phyloP scores from a whole-genome alignment of 2,329 filamentous ascomycete species.

The Aaosphaeria pasadenensis region DNA sequence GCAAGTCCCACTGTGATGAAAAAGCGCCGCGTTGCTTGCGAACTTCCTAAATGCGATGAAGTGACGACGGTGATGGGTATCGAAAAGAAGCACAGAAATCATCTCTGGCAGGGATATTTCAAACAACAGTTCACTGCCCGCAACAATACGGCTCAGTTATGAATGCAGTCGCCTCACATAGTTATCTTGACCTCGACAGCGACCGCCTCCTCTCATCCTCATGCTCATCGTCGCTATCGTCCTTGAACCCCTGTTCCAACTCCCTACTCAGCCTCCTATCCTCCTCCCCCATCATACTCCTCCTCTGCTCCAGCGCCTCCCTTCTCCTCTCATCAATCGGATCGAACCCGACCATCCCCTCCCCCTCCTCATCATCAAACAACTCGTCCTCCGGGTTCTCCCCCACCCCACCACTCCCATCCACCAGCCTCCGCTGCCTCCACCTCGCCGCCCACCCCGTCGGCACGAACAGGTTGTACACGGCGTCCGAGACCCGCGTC shows the following conservation, averaged over 20 bases:
- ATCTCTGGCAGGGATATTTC: too few relatives aligned
- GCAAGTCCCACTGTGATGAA: too few relatives aligned
- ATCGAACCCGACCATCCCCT: conserved; percentile 47
- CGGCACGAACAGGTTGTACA: conserved; percentile 31
- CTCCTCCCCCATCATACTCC: conserved; percentile 44
- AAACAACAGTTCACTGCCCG: too few relatives aligned
- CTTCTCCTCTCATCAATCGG: conserved; percentile 33
- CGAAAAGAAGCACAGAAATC: too few relatives aligned
- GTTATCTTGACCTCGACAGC: conserved; percentile 9
- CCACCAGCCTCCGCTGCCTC: conserved; percentile 28
- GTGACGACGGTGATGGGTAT: too few relatives aligned
- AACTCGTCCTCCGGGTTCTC: conserved; percentile 35
- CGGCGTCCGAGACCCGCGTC: conserved; percentile 33
- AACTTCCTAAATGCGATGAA: too few relatives aligned
- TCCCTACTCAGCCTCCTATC: conserved; percentile 72
- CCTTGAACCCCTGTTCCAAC: conserved; percentile 71
- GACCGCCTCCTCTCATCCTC: conserved; percentile 23
- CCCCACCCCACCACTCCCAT: conserved; percentile 17
- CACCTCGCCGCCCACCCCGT: conserved; percentile 24
- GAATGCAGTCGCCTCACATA: too few relatives aligned
- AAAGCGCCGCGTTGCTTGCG: too few relatives aligned
- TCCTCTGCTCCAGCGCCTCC: conserved; percentile 37
- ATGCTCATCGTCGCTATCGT: conserved; percentile 65
- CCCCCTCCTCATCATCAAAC: conserved; percentile 46
- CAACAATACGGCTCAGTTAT: too few relatives aligned